A percentile compares a stretch with the other conserved stretches of the same genome.
Evolutionary conservation across 176 grass and related monocot genomes (phyloP).

Genomic region (Miscanthus lutarioriparius): DNA sequence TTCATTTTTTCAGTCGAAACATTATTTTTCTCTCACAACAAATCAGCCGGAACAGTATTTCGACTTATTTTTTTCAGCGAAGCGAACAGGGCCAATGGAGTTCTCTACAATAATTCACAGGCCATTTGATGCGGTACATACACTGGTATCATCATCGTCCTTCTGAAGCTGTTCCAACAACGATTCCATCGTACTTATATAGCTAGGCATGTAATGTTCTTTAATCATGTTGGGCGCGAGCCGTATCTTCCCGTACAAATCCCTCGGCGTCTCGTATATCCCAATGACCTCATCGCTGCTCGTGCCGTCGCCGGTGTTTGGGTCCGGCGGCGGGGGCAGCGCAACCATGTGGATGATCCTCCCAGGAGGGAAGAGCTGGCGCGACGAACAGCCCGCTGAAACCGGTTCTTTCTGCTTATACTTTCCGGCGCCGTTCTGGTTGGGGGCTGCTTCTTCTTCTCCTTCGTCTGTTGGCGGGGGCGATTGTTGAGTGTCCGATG

Average conservation of each 20-base stretch:
- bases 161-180: constrained; percentile 56
- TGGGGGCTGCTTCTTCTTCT: neutral
- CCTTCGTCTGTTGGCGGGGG: neutral
- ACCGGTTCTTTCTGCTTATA: constrained; percentile 33
- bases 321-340: constrained; percentile 1
- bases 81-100: too few relatives aligned
- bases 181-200: constrained; percentile 62
- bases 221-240: constrained; percentile 68
- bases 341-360: constrained; percentile 81
- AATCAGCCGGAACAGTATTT: too few relatives aligned
- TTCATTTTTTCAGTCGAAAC: too few relatives aligned
- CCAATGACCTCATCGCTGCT: constrained; percentile 42
- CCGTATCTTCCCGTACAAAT: constrained; percentile 66
- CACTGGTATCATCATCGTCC: constrained; percentile 17
- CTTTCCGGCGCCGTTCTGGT: neutral
- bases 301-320: constrained; percentile 3
- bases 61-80: too few relatives aligned
- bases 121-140: constrained; percentile 25
- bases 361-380: constrained; percentile 63
- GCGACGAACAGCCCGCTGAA: neutral
- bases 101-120: constrained; percentile 45
- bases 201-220: constrained; percentile 76
- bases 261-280: constrained; percentile 61
- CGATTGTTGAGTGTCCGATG: neutral
- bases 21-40: too few relatives aligned